Percentiles rank a stretch among this genome's conserved stretches.
Conservation (phyloP, 768 basidiomycete genomes). For the Agaricus blazei region DNA sequence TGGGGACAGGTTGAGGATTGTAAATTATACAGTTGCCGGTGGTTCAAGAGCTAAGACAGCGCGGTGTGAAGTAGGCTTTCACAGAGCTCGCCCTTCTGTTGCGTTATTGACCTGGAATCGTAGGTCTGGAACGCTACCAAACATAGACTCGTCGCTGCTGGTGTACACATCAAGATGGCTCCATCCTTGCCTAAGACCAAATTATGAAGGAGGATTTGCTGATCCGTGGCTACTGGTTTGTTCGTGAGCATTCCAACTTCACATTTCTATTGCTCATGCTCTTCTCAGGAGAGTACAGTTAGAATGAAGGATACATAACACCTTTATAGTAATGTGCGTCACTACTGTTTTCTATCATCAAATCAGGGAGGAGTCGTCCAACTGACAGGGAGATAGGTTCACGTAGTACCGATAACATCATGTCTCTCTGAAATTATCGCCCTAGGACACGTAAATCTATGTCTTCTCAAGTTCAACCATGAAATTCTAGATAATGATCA, state of each 20-base stretch:
- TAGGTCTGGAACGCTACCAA: conserved; percentile 56
- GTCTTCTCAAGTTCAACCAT: too few species aligned
- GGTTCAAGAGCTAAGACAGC: conserved; percentile 44
- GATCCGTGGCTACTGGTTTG: neutral
- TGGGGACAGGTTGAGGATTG: conserved; percentile 44
- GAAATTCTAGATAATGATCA: too few species aligned
- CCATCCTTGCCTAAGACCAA: conserved; percentile 24
- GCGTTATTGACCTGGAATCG: neutral
- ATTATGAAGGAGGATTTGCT: neutral
- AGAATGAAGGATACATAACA: too few species aligned
- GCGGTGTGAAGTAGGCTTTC: conserved; percentile 39
- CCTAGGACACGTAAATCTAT: too few species aligned
- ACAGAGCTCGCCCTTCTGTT: neutral
- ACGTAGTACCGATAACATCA: too few species aligned
- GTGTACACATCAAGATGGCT: conserved; percentile 50
- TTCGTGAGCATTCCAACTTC: neutral
- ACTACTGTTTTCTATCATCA: too few species aligned
- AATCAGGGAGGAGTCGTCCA: too few species aligned
- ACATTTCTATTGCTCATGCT: too few species aligned
- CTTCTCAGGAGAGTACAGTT: too few species aligned
- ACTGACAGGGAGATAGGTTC: too few species aligned
- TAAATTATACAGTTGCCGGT: conserved; percentile 46
- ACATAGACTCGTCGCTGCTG: conserved; percentile 49
- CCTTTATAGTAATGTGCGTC: too few species aligned
- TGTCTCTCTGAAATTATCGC: too few species aligned